Percentiles rank a stretch among this genome's conserved stretches.
Conservation (phyloP, 305 asterid genomes). For the Fraxinus velutina region DNA sequence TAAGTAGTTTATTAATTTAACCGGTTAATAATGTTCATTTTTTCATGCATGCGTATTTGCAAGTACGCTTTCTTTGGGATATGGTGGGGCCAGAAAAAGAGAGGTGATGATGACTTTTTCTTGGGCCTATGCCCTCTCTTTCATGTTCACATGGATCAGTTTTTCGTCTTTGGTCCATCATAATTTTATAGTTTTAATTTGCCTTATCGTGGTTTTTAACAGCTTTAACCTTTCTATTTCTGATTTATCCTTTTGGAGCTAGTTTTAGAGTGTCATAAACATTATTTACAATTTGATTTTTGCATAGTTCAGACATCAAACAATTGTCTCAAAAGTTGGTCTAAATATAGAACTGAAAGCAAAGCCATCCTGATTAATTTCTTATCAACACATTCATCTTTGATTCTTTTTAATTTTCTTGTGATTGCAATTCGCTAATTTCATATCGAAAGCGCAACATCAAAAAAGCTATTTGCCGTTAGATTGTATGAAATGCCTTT, state of each 20-base stretch:
- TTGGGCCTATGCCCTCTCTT: not conserved
- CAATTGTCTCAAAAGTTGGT: not conserved
- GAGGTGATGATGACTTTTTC: not conserved
- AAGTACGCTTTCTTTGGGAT: not conserved
- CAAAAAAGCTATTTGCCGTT: not conserved
- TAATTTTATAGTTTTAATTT: not conserved
- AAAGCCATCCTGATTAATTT: not conserved
- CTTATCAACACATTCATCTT: not conserved
- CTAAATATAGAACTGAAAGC: not conserved
- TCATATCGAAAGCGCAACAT: not conserved
- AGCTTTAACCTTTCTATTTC: not conserved
- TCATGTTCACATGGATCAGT: conserved; percentile 3
- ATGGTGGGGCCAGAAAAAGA: not conserved
- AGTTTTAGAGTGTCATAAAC: not conserved
- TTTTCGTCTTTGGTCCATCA: conserved; percentile 10
- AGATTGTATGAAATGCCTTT: not conserved
- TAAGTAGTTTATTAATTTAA: not conserved
- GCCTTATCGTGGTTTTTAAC: not conserved
- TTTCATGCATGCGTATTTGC: not conserved
- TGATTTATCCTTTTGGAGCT: not conserved
- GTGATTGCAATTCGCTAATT: not conserved
- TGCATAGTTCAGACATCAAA: not conserved
- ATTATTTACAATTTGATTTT: not conserved
- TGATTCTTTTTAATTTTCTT: not conserved
- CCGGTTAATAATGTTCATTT: not conserved